Evolutionary conservation across 176 grass and related monocot genomes (phyloP).

Genomic region (Triticum aestivum): DNA sequence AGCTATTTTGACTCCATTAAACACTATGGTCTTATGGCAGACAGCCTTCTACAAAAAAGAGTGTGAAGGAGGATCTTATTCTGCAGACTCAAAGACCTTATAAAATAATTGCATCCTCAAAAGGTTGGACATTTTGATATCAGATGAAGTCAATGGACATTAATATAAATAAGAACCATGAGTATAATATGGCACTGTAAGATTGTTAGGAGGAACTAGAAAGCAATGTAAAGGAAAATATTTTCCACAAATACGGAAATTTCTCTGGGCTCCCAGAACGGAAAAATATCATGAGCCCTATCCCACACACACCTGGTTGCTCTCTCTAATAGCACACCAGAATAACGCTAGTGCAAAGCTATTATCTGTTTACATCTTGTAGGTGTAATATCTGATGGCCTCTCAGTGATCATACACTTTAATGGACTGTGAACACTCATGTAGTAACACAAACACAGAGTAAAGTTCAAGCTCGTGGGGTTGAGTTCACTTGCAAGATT

Average conservation of each 20-base stretch:
- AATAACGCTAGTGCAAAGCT: neutral
- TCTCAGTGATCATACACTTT: neutral
- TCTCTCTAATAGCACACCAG: neutral
- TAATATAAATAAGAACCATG: neutral
- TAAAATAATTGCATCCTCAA: neutral
- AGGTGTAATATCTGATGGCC: neutral
- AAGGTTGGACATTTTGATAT: neutral
- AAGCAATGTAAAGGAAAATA: neutral
- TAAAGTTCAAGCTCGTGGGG: neutral
- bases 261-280: neutral
- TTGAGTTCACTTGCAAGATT: slow-evolving; percentile 7
- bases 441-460: neutral
- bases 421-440: neutral
- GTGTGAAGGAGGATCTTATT: neutral
- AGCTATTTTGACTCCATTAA: neutral
- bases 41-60: neutral
- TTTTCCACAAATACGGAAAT: neutral
- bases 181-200: neutral
- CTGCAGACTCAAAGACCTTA: neutral
- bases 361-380: neutral
- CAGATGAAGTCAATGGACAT: neutral
- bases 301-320: neutral
- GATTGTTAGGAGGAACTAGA: neutral
- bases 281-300: neutral
- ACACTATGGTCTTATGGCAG: neutral